Conservation (phyloP, 129 eudicot species). For the Flaveria robusta region DNA sequence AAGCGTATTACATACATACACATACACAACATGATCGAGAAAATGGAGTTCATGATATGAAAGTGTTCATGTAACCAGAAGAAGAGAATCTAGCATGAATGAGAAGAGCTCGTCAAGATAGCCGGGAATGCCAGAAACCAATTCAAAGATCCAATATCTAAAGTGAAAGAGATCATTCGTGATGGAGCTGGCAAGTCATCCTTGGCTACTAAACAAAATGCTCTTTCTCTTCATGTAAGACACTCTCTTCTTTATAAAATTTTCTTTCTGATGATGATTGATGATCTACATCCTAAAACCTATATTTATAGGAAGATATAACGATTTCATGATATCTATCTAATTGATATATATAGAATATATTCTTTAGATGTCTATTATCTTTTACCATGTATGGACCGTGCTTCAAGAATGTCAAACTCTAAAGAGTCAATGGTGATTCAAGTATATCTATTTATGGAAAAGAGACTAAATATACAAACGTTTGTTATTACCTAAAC, state of each 20-base stretch:
- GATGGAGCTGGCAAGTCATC: constrained; percentile 57
- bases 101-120: not conserved
- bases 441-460: not conserved
- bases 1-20: too few species aligned
- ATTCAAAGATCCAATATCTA: not conserved
- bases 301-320: not conserved
- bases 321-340: not conserved
- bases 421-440: not conserved
- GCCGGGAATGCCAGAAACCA: constrained; percentile 8
- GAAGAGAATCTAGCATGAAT: constrained; percentile 15
- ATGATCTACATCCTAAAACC: not conserved
- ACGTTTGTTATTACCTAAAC: not conserved
- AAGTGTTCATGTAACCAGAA: not conserved
- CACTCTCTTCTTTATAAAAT: not conserved
- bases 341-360: not conserved
- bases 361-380: not conserved
- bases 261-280: not conserved
- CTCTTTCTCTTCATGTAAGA: constrained; percentile 2
- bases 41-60: not conserved
- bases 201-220: constrained; percentile 59
- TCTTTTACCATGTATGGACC: not conserved
- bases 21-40: not conserved
- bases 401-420: constrained; percentile 9
- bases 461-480: not conserved
- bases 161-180: not conserved